phyloP scores from a whole-genome alignment of 164 flowering plant genomes.

The Santalum album region DNA sequence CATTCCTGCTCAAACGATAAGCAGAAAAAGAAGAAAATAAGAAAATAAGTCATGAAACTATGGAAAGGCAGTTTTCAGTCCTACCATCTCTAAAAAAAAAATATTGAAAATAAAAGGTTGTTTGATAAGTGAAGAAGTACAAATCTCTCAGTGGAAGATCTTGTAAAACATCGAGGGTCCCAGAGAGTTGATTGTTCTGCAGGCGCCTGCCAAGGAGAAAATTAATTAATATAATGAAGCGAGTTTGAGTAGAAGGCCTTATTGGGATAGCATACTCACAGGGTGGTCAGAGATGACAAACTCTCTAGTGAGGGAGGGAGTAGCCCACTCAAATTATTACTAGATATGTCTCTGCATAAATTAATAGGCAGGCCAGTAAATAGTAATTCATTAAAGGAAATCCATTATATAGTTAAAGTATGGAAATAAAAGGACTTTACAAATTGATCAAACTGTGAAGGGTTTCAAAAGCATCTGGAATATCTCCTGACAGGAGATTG shows the following conservation, averaged over 20 bases:
- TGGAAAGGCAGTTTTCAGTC: no score
- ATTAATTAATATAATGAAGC: background rate
- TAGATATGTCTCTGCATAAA: constrained; percentile 72
- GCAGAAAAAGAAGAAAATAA: constrained; percentile 1
- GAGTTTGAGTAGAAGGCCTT: background rate
- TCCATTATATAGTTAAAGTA: background rate
- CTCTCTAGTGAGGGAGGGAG: constrained; percentile 55
- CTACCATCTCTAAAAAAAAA: no score
- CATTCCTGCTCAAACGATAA: constrained; percentile 41
- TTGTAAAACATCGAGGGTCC: constrained; percentile 81
- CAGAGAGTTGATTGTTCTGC: constrained; percentile 83
- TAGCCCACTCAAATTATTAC: constrained; percentile 69
- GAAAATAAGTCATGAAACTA: no score
- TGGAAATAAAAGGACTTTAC: constrained; percentile 28
- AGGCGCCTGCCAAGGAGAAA: constrained; percentile 48
- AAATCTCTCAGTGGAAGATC: constrained; percentile 68
- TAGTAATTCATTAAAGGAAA: background rate
- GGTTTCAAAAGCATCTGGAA: constrained; percentile 60
- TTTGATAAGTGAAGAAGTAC: constrained; percentile 36
- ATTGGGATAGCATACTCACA: constrained; percentile 38
- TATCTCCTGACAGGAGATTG: constrained; percentile 55
- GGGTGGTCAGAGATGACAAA: constrained; percentile 45
- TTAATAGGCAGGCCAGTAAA: constrained; percentile 8
- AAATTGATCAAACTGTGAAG: constrained; percentile 53
- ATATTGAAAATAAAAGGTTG: no score